phyloP scores from a whole-genome alignment of 106 monocot species.

The Vanilla planifolia region DNA sequence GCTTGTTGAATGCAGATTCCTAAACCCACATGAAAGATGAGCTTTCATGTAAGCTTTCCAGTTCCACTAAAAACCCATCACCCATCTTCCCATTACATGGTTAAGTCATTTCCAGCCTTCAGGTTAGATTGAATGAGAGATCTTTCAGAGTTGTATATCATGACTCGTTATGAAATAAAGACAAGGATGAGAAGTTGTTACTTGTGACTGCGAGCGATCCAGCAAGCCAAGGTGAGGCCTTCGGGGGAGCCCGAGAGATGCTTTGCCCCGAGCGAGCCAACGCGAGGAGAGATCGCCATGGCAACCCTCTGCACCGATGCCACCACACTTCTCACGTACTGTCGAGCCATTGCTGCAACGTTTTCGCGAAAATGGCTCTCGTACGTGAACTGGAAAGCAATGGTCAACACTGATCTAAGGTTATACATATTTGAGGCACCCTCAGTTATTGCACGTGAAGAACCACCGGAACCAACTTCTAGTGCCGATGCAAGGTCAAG shows the following conservation, averaged over 20 bases:
- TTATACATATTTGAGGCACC: slow-evolving; percentile 1
- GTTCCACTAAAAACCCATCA: too few species aligned
- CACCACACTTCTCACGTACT: slow-evolving; percentile 79
- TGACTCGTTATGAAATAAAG: too few species aligned
- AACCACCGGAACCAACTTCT: slow-evolving; percentile 49
- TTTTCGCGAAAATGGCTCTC: slow-evolving; percentile 70
- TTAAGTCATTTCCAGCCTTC: too few species aligned
- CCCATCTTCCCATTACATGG: too few species aligned
- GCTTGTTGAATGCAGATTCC: too few species aligned
- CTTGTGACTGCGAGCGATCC: slow-evolving; percentile 90
- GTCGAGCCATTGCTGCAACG: slow-evolving; percentile 79
- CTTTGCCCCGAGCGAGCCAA: slow-evolving; percentile 32
- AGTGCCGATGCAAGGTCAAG: slow-evolving; percentile 88
- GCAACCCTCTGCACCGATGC: slow-evolving; percentile 94
- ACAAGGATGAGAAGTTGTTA: slow-evolving; percentile 7
- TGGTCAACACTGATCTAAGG: slow-evolving; percentile 72
- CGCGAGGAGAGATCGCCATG: slow-evolving; percentile 60
- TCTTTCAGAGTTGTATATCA: too few species aligned
- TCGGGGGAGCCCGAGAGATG: slow-evolving; percentile 64
- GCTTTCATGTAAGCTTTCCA: too few species aligned
- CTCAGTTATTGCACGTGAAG: slow-evolving; percentile 9
- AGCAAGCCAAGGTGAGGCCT: slow-evolving; percentile 63
- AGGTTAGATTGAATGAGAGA: too few species aligned
- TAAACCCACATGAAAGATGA: too few species aligned
- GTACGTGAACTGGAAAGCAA: slow-evolving; percentile 91